Conservation (phyloP, 2,329 filamentous ascomycete species). For the Acarospora socialis region DNA sequence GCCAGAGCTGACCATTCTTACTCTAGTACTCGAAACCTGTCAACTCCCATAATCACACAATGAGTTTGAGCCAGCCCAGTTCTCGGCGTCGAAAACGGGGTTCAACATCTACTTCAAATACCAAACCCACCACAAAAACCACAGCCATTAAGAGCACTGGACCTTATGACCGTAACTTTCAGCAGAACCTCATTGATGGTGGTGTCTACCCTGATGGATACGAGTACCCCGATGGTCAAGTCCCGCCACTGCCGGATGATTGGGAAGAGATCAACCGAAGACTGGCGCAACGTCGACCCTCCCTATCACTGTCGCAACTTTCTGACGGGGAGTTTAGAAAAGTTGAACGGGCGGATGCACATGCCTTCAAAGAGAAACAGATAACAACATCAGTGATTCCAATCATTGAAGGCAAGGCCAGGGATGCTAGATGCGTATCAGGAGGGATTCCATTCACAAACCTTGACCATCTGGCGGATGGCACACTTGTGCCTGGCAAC, state of each 20-base stretch:
- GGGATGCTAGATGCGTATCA: conserved; percentile 14
- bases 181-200: conserved; percentile 25
- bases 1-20: neutral
- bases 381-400: conserved; percentile 22
- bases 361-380: conserved; percentile 23
- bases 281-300: conserved; percentile 18
- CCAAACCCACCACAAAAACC: conserved; percentile 14
- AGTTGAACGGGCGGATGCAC: conserved; percentile 18
- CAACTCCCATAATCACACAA: conserved; percentile 7
- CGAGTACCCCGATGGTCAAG: conserved; percentile 15
- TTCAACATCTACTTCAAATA: conserved; percentile 3
- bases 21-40: conserved; percentile 11
- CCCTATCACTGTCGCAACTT: conserved; percentile 25
- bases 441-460: conserved; percentile 22
- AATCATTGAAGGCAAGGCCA: conserved; percentile 16
- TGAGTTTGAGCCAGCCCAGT: conserved; percentile 15
- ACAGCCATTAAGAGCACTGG: conserved; percentile 17
- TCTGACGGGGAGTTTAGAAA: conserved; percentile 18
- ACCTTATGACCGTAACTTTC: conserved; percentile 23
- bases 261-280: conserved; percentile 19
- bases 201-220: conserved; percentile 19
- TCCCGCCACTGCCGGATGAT: conserved; percentile 19
- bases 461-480: conserved; percentile 24
- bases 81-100: conserved; percentile 4
- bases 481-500: conserved; percentile 15